A percentile compares a stretch with the other conserved stretches of the same genome.
Conservation (phyloP, 805 yeast species). For the Candida khao-thaluensis region DNA sequence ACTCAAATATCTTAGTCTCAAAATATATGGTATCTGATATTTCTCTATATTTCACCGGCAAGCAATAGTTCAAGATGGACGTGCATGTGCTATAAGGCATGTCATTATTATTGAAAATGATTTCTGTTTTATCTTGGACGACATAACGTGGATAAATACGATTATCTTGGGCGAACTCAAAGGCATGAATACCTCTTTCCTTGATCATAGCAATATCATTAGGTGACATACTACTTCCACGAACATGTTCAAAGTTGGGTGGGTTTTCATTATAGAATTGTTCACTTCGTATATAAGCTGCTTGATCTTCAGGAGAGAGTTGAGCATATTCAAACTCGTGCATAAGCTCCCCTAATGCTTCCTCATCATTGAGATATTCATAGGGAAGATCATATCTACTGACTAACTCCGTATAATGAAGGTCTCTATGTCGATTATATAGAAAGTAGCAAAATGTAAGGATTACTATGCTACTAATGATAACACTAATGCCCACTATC, state of each 20-base stretch:
- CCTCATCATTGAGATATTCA: conserved; percentile 43
- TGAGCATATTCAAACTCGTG: conserved; percentile 36
- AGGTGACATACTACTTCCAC: conserved; percentile 33
- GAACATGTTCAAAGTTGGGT: conserved; percentile 27
- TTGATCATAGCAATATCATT: conserved; percentile 30
- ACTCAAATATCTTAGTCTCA: conserved; percentile 49
- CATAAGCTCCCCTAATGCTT: conserved; percentile 31
- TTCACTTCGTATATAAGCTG: conserved; percentile 33
- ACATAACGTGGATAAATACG: conserved; percentile 30
- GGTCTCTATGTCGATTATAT: not conserved
- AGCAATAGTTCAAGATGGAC: conserved; percentile 36
- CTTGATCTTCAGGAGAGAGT: conserved; percentile 43
- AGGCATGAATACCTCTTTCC: conserved; percentile 40
- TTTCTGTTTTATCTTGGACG: conserved; percentile 41
- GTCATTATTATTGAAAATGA: conserved; percentile 36
- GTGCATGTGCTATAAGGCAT: conserved; percentile 41
- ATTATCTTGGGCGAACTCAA: conserved; percentile 38
- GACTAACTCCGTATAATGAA: conserved; percentile 1
- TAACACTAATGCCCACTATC: not conserved
- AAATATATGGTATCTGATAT: conserved; percentile 54
- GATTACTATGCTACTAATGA: not conserved
- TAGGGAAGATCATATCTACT: conserved; percentile 26
- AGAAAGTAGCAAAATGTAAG: not conserved
- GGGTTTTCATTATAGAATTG: conserved; percentile 33
- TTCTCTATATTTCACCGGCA: conserved; percentile 35